Conservation (phyloP, 371 early-diverging fungal species). For the Saksenaea vasiformis region DNA sequence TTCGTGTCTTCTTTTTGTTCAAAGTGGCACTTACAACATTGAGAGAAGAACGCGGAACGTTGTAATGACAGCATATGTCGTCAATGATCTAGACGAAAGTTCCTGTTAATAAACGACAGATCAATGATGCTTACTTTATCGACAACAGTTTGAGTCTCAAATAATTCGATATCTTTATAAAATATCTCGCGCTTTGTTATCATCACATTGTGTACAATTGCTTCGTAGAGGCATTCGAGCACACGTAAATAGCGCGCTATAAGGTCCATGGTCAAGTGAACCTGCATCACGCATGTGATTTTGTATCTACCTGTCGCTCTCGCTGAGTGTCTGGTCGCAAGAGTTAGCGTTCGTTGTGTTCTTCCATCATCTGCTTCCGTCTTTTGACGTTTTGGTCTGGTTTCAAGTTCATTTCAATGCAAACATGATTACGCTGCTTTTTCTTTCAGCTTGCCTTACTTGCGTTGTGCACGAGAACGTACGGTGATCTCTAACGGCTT, state of each 20-base stretch:
- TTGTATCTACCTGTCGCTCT: neutral
- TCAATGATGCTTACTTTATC: constrained; percentile 23
- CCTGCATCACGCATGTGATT: neutral
- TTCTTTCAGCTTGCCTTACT: neutral
- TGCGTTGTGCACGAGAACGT: neutral
- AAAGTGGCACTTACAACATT: constrained; percentile 35
- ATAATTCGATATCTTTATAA: constrained; percentile 42
- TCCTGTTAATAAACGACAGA: neutral
- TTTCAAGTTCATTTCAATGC: neutral
- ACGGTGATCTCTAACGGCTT: neutral
- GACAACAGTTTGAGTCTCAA: constrained; percentile 34
- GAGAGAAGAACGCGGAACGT: constrained; percentile 40
- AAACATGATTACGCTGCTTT: neutral
- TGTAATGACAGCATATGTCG: constrained; percentile 34
- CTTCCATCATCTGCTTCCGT: neutral
- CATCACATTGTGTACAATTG: constrained; percentile 29
- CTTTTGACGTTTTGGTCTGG: neutral
- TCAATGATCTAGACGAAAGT: constrained; percentile 34
- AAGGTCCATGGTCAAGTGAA: neutral
- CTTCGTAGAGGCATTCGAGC: constrained; percentile 47
- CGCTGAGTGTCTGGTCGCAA: neutral
- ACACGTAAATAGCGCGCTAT: constrained; percentile 43
- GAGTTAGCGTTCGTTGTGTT: neutral
- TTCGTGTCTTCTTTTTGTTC: neutral
- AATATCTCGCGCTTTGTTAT: constrained; percentile 50